Base-by-base conservation (phyloP, 495 filamentous ascomycete genomes). In the Pyronema domesticum region DNA sequence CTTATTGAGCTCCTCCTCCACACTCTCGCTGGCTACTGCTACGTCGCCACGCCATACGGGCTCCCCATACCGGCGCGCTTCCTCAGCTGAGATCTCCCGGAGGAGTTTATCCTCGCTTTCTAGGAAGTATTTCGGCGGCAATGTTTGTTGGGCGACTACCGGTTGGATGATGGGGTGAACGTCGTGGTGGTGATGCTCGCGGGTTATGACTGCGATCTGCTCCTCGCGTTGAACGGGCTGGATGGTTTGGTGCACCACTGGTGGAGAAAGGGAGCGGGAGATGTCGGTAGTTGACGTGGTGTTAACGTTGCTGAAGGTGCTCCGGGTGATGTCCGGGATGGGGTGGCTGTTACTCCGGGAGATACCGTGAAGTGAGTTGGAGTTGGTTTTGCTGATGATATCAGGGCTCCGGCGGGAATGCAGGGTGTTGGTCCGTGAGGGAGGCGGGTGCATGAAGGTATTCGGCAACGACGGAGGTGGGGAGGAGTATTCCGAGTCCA, bases 71-170 rank as follows among this genome's bases (percentile, higher is more conserved):
- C 30, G 9, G 13, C 34, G 36, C 17, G 55, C 61, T 19, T 64
- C 54, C 44, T 60, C 57, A 0, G 57, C 51, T 7, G 57, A 34
- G 13, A 60, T 56, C 34, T 64, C 60, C n/a, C 53, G 39, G 9
- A 63, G 37, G 11, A 40, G 15, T 6, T 55, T 37, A 11, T 15
- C 35, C 42, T 37, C 33, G 49, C 46, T 47, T 51, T 64, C 51
- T 0, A 63, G 61, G 44, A 58, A 60, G 40, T 55, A 48, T 53
- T 58, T 60, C 15, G 49, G 44, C 7, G 57, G 60, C 0, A 60
- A 57, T 18, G 37, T n/a, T 3, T 30, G 42, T 35, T 37, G 52
- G 3, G 39, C 35, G 9, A 60, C 35, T 6, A 63, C 14, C 0
- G 62, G 62, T 18, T 58, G 62, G 42, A 60, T 48, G 10, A 43